Evolutionary conservation across 192 early-diverging fungal genomes (phyloP), one percentile per base, ranked within the genome.

Genomic region (Coemansia sp.): DNA sequence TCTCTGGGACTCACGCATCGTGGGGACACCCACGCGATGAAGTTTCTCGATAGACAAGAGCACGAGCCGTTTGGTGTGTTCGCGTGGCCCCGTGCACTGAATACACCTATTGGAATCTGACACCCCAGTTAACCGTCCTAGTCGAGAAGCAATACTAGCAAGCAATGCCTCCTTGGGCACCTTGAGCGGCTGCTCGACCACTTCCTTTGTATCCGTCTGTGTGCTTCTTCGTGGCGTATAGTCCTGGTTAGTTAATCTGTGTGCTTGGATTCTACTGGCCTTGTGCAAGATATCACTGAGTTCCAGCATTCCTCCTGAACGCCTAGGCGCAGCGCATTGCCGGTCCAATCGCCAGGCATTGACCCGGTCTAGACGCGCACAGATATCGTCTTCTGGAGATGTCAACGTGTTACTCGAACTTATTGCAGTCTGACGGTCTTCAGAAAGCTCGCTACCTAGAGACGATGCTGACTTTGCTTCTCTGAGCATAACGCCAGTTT

Each of bases 211-310:
- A n/a, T n/a, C n/a, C n/a, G n/a, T n/a, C n/a, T n/a, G n/a, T n/a
- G n/a, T n/a, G n/a, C n/a, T n/a, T n/a, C n/a, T n/a, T n/a, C n/a
- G n/a, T n/a, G n/a, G 63, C 24, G 63, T 61, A 25, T 50, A 65
- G 27, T 72, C 69, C 55, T 72, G 69, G 45, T 61, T 72, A 5
- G 35, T 47, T 43, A 72, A 39, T 15, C 69, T 41, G 33, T 60
- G 53, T 0, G 61, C 52, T 11, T 34, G 54, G 18, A 72, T 46
- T 26, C 52, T 37, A 20, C 57, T 48, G 4, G 68, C 68, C 37
- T 43, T 51, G 15, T 54, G 45, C 49, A 70, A 46, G 11, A 70
- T 70, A 10, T 70, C 60, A 42, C 67, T 49, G 9, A 70, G 55
- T 40, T 70, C 67, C 13, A 44, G 25, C 24, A 44, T 47, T 15